Base-by-base conservation (phyloP, 306 rosid species). In the Vigna mungo region DNA sequence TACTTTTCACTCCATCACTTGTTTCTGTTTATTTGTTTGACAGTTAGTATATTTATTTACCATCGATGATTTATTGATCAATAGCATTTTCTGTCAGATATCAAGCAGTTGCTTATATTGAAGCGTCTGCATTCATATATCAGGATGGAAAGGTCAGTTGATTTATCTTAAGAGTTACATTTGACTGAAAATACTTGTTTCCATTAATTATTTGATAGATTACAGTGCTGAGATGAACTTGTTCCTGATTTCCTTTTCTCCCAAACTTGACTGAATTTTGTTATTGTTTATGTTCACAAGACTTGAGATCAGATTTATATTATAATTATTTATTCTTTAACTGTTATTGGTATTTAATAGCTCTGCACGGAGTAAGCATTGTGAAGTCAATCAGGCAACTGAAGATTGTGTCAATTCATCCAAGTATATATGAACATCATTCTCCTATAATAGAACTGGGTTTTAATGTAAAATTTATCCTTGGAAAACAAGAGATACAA, bases 71-170 rank as follows among this genome's bases (percentile, higher is more conserved):
- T 11, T 71, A 61, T 74, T 53, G 72, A 70, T 66, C 54, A 17
- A 68, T 67, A 61, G 76, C 36, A 64, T 78, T 23, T 68, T 77
- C 52, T 83, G 56, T 78, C 85, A 95, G 98, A 97, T 95, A 95
- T 88, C 97, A 92, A 83, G 99, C 99, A 66, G 91, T 91, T 83
- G 97, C 99, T 62, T 92, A 88, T 75, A 92, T 95, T 80, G 99
- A 95, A 90, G 99, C 99, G 71, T 92, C 98, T 72, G 99, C 98
- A 11, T 88, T 82, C 85, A 95, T 95, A 63, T 92, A 95, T 88
- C 99, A 95, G 81, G 99, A 95, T 66, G 97, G 98, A 80, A 94
- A 92, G 98, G 98, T 92, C 32, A 76, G 82, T 75, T 78, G 58
- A 69, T 61, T 77, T 82, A 77, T 25, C 78, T 70, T 43, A 49